Base-by-base conservation (phyloP, 2,329 filamentous ascomycete species). In the Aureobasidium sp. region DNA sequence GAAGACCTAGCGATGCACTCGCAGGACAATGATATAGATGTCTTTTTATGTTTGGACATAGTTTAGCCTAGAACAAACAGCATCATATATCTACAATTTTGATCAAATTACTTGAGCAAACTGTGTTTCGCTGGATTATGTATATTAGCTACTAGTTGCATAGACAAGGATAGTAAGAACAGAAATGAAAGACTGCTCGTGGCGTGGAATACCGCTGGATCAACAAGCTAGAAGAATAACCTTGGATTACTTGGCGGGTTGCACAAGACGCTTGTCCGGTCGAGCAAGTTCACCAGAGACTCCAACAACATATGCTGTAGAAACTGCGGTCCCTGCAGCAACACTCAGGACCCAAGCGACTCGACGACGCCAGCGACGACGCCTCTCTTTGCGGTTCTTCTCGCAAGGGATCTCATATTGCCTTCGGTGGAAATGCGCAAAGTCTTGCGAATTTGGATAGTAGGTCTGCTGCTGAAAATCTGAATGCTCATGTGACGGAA, bases 261-360 rank as follows among this genome's bases (percentile, higher is more conserved):
- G n/a, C 41, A 37, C 20, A 17, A 13, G n/a, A 34, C 26, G 20
- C 43, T 48, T 59, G 3, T 48, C 55, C 29, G 55, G 29, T 32
- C 43, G 43, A n/a, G 64, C 61, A 43, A 55, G 53, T 66, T 88
- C 85, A 1, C 76, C 76, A n/a, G 84, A 74, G 15, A 85, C 79
- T 9, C 85, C 84, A 24, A 84, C 73, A 1, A 79, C 80, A 67
- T 87, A 89, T 1, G 81, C 80, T 2, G 81, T 73, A n/a, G 26
- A 48, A 1, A 80, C 84, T 0, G 78, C 82, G 1, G 84, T 74
- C 72, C 80, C 84, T 0, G 76, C 77, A 1, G 83, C 83, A 0
- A 83, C 82, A 0, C 85, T 66, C 1, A 82, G 64, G 26, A 84
- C 67, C 65, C 80, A 81, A 20, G 62, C 60, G 36, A 69, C 24